phyloP scores from a whole-genome alignment of 1,139 yeast species.

The Candida pseudoviswanathii region DNA sequence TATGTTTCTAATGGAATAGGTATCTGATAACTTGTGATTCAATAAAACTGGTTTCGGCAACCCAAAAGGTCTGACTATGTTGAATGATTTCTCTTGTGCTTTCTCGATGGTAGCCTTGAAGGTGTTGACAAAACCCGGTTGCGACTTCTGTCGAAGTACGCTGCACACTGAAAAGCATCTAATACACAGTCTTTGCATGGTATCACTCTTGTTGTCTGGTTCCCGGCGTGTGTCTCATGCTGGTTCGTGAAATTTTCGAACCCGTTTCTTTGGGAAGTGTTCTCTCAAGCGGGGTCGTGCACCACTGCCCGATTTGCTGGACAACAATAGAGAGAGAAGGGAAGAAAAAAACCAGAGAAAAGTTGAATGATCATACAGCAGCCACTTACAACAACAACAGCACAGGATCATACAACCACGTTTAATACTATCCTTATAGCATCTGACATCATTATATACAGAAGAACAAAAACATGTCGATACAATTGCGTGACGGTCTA shows the following conservation, averaged over 20 bases:
- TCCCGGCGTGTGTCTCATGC: too few species aligned
- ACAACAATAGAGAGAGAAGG: background rate
- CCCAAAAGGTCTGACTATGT: constrained; percentile 45
- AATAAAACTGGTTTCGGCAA: constrained; percentile 34
- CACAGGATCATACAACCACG: too few species aligned
- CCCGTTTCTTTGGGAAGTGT: too few species aligned
- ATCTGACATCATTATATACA: background rate
- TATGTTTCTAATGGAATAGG: constrained; percentile 25
- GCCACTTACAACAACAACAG: background rate
- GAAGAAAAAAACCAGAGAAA: background rate
- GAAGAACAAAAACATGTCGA: constrained; percentile 43
- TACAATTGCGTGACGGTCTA: constrained; percentile 58
- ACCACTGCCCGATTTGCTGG: too few species aligned
- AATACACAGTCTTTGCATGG: background rate
- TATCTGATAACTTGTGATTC: constrained; percentile 25
- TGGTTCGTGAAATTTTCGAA: too few species aligned
- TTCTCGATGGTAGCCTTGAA: constrained; percentile 31
- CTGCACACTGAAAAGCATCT: constrained; percentile 6
- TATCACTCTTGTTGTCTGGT: too few species aligned
- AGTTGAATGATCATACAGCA: background rate
- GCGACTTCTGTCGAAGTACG: constrained; percentile 18
- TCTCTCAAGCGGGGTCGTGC: too few species aligned
- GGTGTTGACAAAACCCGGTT: constrained; percentile 28
- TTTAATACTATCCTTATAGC: constrained; percentile 1
- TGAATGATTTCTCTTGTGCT: constrained; percentile 28